Conservation (phyloP, 1,284 basidiomycete species). For the Moesziomyces antarcticus region DNA sequence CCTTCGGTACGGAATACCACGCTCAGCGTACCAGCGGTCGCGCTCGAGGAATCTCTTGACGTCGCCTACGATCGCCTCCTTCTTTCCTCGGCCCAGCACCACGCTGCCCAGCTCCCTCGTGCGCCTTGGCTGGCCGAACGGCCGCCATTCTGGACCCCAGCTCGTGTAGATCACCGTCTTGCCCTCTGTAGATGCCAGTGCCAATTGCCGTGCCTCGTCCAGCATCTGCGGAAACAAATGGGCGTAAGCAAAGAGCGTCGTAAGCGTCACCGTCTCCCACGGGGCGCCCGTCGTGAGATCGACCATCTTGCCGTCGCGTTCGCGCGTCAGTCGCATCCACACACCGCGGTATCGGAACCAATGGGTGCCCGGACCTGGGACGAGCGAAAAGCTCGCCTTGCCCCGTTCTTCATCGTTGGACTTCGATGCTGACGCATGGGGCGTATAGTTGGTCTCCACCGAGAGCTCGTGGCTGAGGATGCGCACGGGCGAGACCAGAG, state of each 20-base stretch:
- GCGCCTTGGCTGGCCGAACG: constrained; percentile 89
- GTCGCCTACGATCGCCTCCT: constrained; percentile 83
- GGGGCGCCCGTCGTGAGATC: constrained; percentile 90
- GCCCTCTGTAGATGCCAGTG: constrained; percentile 86
- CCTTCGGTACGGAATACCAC: constrained; percentile 96
- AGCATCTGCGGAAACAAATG: constrained; percentile 83
- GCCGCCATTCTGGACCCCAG: constrained; percentile 95
- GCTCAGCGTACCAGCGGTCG: constrained; percentile 93
- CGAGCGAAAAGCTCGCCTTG: constrained; percentile 79
- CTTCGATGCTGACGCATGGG: constrained; percentile 38
- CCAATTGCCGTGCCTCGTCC: constrained; percentile 86
- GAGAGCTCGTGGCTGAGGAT: constrained; percentile 80
- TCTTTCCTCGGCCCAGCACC: constrained; percentile 83
- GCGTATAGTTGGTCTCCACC: constrained; percentile 78
- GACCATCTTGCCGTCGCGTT: constrained; percentile 80
- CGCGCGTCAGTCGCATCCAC: constrained; percentile 92
- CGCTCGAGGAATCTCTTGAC: constrained; percentile 83
- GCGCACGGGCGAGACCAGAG: constrained; percentile 68
- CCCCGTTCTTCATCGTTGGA: constrained; percentile 50
- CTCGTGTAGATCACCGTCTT: constrained; percentile 96
- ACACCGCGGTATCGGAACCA: constrained; percentile 88
- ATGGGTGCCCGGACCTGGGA: constrained; percentile 94
- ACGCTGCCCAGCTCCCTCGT: constrained; percentile 90
- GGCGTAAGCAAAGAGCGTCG: constrained; percentile 87
- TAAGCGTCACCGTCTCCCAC: constrained; percentile 97